Evolutionary conservation across 2,329 filamentous ascomycete species (phyloP).

Genomic region (Phaeosphaeriaceae sp.): DNA sequence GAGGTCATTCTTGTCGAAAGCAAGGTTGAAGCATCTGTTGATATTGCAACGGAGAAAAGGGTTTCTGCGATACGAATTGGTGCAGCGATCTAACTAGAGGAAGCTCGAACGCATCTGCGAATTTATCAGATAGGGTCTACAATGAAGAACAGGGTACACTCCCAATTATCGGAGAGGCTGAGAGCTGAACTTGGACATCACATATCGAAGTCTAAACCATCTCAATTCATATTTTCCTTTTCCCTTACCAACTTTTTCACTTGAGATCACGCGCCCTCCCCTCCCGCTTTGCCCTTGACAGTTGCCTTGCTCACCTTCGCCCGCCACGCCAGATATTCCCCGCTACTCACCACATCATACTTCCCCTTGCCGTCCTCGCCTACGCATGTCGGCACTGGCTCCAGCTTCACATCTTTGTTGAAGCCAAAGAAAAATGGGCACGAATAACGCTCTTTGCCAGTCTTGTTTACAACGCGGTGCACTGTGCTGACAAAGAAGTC

Average conservation of each 20-base stretch:
- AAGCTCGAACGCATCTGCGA: not conserved
- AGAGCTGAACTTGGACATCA: too few species aligned
- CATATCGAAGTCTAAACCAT: too few species aligned
- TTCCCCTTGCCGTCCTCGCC: not conserved
- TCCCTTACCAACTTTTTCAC: too few species aligned
- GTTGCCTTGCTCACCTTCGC: not conserved
- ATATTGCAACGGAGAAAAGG: not conserved
- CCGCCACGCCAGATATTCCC: not conserved
- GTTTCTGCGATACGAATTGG: not conserved
- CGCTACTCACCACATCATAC: not conserved
- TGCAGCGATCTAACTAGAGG: not conserved
- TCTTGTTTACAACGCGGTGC: not conserved
- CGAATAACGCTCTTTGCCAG: not conserved
- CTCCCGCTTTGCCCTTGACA: not conserved
- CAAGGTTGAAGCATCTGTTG: not conserved
- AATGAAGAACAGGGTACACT: not conserved
- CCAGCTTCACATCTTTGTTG: not conserved
- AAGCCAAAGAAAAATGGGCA: not conserved
- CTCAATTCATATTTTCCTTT: too few species aligned
- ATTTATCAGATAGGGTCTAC: not conserved
- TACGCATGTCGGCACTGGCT: not conserved
- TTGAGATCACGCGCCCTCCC: not conserved
- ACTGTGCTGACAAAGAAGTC: not conserved
- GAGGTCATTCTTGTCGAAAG: not conserved
- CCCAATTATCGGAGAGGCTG: too few species aligned